phyloP scores from a whole-genome alignment of 2,329 filamentous ascomycete genomes.

The Cladorrhinum sp. region DNA sequence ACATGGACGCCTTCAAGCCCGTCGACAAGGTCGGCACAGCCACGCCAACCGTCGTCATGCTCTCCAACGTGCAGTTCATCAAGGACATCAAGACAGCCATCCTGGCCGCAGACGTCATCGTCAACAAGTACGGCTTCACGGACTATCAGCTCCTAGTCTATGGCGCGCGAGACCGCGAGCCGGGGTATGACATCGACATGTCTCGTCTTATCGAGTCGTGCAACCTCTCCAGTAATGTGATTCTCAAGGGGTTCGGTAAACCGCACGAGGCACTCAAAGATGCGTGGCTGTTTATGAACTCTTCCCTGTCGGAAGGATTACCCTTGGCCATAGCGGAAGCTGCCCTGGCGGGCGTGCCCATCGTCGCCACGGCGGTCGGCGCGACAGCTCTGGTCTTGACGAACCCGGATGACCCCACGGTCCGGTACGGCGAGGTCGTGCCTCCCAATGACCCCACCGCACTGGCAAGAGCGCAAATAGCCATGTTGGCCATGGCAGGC shows the following conservation, averaged over 20 bases:
- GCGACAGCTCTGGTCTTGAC: constrained; percentile 55
- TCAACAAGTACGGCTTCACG: constrained; percentile 63
- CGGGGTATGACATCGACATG: constrained; percentile 54
- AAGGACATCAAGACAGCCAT: constrained; percentile 66
- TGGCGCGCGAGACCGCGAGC: constrained; percentile 61
- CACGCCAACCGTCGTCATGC: constrained; percentile 61
- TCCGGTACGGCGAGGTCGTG: constrained; percentile 58
- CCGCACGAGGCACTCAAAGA: constrained; percentile 54
- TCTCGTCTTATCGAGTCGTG: constrained; percentile 57
- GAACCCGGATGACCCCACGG: constrained; percentile 44
- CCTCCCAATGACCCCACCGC: constrained; percentile 61
- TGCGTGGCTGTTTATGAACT: constrained; percentile 58
- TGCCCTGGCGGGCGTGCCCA: constrained; percentile 53
- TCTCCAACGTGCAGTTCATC: constrained; percentile 58
- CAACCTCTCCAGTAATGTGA: constrained; percentile 47
- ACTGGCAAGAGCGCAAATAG: constrained; percentile 60
- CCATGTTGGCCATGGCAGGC: constrained; percentile 58
- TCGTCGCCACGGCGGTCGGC: constrained; percentile 56
- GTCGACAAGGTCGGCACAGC: constrained; percentile 57
- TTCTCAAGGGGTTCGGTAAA: constrained; percentile 54
- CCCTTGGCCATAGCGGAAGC: constrained; percentile 57
- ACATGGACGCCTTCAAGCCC: constrained; percentile 61
- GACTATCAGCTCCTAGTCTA: constrained; percentile 63
- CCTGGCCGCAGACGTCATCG: constrained; percentile 61
- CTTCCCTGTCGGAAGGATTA: constrained; percentile 53